Conservation (phyloP, 2,329 filamentous ascomycete genomes). For the Ascochyta clinopodiicola region DNA sequence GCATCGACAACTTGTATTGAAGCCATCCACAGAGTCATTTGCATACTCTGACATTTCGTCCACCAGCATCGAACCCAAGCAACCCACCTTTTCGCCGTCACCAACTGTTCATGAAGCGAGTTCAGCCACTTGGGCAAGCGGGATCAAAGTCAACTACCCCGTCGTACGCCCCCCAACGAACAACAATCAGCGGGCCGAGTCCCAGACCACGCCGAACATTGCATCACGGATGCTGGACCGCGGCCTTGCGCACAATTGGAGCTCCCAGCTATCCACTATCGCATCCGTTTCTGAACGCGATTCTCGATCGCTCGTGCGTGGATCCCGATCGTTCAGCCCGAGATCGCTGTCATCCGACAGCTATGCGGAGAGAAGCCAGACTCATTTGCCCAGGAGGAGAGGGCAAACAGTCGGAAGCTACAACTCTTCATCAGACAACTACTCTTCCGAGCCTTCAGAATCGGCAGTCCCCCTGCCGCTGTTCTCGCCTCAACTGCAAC, state of each 20-base stretch:
- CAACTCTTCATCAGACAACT: slow-evolving; percentile 43
- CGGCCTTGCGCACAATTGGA: slow-evolving; percentile 48
- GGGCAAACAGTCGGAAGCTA: slow-evolving; percentile 44
- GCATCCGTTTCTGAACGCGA: slow-evolving; percentile 46
- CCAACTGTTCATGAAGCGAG: slow-evolving; percentile 46
- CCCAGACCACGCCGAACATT: slow-evolving; percentile 42
- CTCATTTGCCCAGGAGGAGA: slow-evolving; percentile 34
- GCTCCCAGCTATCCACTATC: slow-evolving; percentile 50
- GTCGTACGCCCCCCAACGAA: slow-evolving; percentile 45
- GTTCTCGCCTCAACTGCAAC: slow-evolving; percentile 37
- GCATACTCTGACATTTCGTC: slow-evolving; percentile 46
- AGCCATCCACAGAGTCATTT: slow-evolving; percentile 44
- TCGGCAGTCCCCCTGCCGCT: slow-evolving; percentile 47
- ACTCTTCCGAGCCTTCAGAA: slow-evolving; percentile 37
- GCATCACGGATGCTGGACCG: slow-evolving; percentile 50
- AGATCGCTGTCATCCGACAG: slow-evolving; percentile 44
- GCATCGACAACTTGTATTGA: slow-evolving; percentile 36
- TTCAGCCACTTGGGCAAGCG: slow-evolving; percentile 43
- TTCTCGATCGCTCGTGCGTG: slow-evolving; percentile 42
- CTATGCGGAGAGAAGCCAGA: slow-evolving; percentile 30
- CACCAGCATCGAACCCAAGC: slow-evolving; percentile 42
- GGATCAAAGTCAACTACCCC: slow-evolving; percentile 46
- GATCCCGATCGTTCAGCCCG: slow-evolving; percentile 41
- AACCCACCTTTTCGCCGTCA: slow-evolving; percentile 36
- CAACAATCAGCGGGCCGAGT: slow-evolving; percentile 45